Evolutionary conservation across 2,329 filamentous ascomycete species (phyloP).

Genomic region (Colletotrichum sp.): DNA sequence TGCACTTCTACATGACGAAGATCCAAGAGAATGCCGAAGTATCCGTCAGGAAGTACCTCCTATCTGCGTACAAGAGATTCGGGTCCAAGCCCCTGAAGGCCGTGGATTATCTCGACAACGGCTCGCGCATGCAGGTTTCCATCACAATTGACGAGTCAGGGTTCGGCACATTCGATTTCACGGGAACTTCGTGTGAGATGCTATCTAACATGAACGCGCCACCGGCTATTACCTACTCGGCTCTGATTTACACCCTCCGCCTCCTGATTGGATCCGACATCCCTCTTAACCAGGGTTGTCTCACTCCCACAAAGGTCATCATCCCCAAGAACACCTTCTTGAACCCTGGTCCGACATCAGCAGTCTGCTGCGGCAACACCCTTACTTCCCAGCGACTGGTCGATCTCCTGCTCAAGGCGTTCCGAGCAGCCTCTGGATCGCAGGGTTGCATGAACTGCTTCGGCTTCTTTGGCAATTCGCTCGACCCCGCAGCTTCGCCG

Average conservation of each 20-base stretch:
- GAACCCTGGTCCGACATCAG: slow-evolving; percentile 30
- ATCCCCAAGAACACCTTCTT: slow-evolving; percentile 66
- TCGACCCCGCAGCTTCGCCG: background rate
- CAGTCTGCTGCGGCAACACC: slow-evolving; percentile 35
- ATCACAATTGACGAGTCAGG: slow-evolving; percentile 78
- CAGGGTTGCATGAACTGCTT: slow-evolving; percentile 86
- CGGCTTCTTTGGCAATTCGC: slow-evolving; percentile 40
- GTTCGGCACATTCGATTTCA: slow-evolving; percentile 69
- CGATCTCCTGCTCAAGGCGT: slow-evolving; percentile 78
- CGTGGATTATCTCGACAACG: slow-evolving; percentile 87
- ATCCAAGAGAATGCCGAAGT: slow-evolving; percentile 70
- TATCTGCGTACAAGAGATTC: background rate
- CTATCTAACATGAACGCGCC: slow-evolving; percentile 34
- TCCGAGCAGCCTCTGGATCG: slow-evolving; percentile 74
- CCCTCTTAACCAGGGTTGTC: slow-evolving; percentile 53
- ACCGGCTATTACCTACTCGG: slow-evolving; percentile 35
- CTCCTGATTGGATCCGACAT: slow-evolving; percentile 36
- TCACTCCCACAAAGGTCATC: slow-evolving; percentile 75
- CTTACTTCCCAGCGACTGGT: slow-evolving; percentile 39
- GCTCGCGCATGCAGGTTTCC: slow-evolving; percentile 76
- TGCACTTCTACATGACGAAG: slow-evolving; percentile 74
- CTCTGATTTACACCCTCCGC: slow-evolving; percentile 36
- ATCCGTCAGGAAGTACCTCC: background rate
- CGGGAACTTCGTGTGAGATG: slow-evolving; percentile 32
- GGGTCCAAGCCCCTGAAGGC: slow-evolving; percentile 68